A percentile compares a stretch with the other conserved stretches of the same genome.
These are phyloP conservation scores for Senecio squalidus DNA, from an alignment of 140 eudicot genomes.

Conservation along the genomic window DNA sequence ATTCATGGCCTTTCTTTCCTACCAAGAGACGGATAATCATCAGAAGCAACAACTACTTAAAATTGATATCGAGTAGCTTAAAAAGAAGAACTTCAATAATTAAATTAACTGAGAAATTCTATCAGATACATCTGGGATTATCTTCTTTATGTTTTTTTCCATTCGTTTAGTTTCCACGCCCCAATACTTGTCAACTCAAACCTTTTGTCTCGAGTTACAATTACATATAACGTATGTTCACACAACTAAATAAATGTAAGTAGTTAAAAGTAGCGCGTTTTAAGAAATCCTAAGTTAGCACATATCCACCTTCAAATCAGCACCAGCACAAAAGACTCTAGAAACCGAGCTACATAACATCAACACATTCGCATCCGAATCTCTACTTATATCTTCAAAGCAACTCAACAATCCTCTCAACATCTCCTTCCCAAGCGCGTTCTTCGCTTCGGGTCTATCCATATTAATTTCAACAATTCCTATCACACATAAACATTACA, in stretches of 20 bases:
- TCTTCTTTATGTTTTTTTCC: neutral
- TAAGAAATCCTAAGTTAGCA: neutral
- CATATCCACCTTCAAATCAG: constrained; percentile 82
- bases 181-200: too few species aligned
- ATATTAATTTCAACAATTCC: constrained; percentile 74
- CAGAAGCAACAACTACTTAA: neutral
- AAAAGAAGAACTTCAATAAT: neutral
- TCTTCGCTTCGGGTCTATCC: constrained; percentile 89
- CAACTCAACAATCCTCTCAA: constrained; percentile 52
- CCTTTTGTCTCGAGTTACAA: constrained; percentile 1
- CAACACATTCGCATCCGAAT: constrained; percentile 64
- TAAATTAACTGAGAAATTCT: neutral
- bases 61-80: neutral
- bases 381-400: constrained; percentile 56
- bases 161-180: too few species aligned
- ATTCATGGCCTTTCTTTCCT: constrained; percentile 82
- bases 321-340: constrained; percentile 95
- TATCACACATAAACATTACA: constrained; percentile 6
- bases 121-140: neutral
- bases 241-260: neutral
- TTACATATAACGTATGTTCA: too few species aligned
- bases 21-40: constrained; percentile 16
- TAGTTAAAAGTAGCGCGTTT: too few species aligned
- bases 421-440: constrained; percentile 92
- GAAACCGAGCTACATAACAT: constrained; percentile 89